Conservation (phyloP, 345 rosid genomes). For the Corchorus capsularis region DNA sequence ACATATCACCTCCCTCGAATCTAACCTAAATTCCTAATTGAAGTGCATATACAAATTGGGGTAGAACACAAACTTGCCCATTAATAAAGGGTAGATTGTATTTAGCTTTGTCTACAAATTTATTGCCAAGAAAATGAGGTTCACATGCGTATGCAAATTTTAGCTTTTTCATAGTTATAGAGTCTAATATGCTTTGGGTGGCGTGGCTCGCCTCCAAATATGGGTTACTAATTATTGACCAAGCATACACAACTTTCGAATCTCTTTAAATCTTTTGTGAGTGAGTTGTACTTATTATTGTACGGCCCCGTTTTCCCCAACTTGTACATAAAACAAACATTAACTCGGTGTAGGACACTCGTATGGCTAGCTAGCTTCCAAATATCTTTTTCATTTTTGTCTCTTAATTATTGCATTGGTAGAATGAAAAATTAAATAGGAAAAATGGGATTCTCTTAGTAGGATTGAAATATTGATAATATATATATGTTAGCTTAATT, state of each 20-base stretch:
- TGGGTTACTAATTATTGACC: background rate
- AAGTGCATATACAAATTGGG: background rate
- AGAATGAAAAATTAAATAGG: background rate
- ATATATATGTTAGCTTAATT: background rate
- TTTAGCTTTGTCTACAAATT: constrained; percentile 7
- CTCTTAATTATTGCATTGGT: background rate
- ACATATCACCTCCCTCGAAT: background rate
- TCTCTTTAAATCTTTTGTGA: background rate
- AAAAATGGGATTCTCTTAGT: background rate
- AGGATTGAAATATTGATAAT: background rate
- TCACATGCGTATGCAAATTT: constrained; percentile 7
- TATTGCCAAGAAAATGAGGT: constrained; percentile 18
- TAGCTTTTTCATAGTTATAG: constrained; percentile 18
- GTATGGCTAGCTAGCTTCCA: background rate
- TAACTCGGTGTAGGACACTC: background rate
- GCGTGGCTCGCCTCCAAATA: background rate
- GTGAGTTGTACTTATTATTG: constrained; percentile 5
- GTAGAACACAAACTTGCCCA: constrained; percentile 15
- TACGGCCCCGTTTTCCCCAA: background rate
- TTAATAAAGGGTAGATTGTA: background rate
- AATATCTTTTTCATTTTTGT: background rate
- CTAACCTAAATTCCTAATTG: background rate
- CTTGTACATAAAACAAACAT: background rate
- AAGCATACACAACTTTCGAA: background rate
- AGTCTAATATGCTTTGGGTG: background rate